Conservation (phyloP, 768 basidiomycete genomes). For the Hirschioporus abietinus region DNA sequence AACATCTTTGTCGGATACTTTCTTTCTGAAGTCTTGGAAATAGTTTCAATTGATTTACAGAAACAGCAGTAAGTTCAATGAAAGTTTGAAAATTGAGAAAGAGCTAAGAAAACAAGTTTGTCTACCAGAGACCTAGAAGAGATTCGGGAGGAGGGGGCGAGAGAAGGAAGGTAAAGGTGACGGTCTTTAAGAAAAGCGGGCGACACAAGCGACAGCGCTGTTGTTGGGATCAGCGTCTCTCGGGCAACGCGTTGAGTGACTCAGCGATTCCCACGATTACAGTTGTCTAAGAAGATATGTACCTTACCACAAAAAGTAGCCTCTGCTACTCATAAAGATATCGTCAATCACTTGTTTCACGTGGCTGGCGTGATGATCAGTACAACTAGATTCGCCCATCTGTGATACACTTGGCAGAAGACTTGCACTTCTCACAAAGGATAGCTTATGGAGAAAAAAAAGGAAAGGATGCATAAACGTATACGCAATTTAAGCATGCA, state of each 20-base stretch:
- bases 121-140: conserved; percentile 3
- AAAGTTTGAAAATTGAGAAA: not conserved
- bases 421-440: not conserved
- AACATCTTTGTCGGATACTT: not conserved
- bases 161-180: not conserved
- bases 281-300: not conserved
- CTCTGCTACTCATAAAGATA: not conserved
- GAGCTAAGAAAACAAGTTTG: not conserved
- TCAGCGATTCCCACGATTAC: not conserved
- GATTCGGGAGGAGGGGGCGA: not conserved
- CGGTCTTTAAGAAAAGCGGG: not conserved
- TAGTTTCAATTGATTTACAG: not conserved
- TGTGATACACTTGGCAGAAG: not conserved
- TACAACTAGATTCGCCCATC: not conserved
- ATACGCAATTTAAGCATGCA: not conserved
- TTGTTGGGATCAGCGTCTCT: conserved; percentile 1
- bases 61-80: not conserved
- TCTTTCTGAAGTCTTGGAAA: conserved; percentile 1
- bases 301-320: not conserved
- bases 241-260: not conserved
- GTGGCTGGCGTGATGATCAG: not conserved
- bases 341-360: not conserved
- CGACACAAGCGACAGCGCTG: not conserved
- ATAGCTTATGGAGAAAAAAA: not conserved
- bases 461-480: not conserved